These are phyloP conservation scores for Furculomyces boomerangus DNA, from an alignment of 371 early-diverging fungal species.

Conservation along the genomic window DNA sequence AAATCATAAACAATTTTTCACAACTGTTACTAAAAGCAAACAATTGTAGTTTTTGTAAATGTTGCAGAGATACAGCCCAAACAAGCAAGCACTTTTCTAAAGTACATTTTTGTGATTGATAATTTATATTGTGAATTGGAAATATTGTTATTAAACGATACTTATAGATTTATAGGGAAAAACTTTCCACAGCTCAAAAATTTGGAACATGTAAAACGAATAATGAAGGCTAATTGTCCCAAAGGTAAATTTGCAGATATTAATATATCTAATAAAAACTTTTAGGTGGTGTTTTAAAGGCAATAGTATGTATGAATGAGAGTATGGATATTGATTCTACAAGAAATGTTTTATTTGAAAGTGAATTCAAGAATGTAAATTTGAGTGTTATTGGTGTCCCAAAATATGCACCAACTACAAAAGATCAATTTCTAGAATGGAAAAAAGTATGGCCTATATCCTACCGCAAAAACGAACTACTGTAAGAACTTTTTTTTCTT, in stretches of 20 bases:
- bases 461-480: conserved; percentile 16
- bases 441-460: conserved; percentile 27
- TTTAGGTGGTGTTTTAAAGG: neutral
- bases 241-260: neutral
- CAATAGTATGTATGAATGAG: neutral
- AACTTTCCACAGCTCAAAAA: conserved; percentile 9
- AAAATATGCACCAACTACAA: conserved; percentile 16
- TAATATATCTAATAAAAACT: neutral
- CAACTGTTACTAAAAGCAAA: neutral
- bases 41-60: neutral
- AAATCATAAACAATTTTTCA: neutral
- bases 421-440: conserved; percentile 26
- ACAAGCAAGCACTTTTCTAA: neutral
- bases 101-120: neutral
- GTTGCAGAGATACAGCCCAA: neutral
- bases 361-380: conserved; percentile 4
- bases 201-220: conserved; percentile 20
- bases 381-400: conserved; percentile 8
- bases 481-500: neutral
- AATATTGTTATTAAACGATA: neutral
- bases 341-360: neutral
- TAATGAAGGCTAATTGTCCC: conserved; percentile 3
- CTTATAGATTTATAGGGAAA: conserved; percentile 5
- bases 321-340: neutral
- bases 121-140: neutral